phyloP scores from a whole-genome alignment of 116 monocot species.

The Zostera marina region DNA sequence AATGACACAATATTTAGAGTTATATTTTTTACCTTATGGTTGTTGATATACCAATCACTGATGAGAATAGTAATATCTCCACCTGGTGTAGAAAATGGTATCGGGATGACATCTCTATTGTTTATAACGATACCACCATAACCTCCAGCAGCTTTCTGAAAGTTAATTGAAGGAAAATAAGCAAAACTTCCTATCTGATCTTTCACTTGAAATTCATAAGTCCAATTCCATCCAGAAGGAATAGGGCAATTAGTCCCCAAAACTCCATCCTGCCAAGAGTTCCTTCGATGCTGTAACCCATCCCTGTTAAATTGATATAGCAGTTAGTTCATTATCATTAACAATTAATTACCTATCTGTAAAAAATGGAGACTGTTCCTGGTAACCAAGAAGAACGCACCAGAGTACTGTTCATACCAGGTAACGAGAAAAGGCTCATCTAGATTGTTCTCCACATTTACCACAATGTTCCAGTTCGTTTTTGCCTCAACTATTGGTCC shows the following conservation, averaged over 20 bases:
- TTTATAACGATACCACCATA: conserved; percentile 81
- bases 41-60: conserved; percentile 71
- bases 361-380: neutral
- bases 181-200: conserved; percentile 94
- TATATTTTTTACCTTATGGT: conserved; percentile 52
- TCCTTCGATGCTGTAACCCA: conserved; percentile 86
- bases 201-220: conserved; percentile 88
- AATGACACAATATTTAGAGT: neutral
- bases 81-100: conserved; percentile 78
- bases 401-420: conserved; percentile 31
- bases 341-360: no score
- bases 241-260: conserved; percentile 90
- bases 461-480: conserved; percentile 90
- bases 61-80: conserved; percentile 82
- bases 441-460: conserved; percentile 64
- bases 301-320: conserved; percentile 23
- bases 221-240: conserved; percentile 98
- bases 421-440: conserved; percentile 88
- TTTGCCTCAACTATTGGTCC: conserved; percentile 74
- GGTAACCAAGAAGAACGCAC: neutral
- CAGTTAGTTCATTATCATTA: no score
- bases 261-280: conserved; percentile 97
- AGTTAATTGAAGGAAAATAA: conserved; percentile 79
- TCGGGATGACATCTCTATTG: conserved; percentile 84
- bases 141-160: conserved; percentile 80